phyloP scores from a whole-genome alignment of 2,329 filamentous ascomycete species.

The Curvularia hawaiiensis region DNA sequence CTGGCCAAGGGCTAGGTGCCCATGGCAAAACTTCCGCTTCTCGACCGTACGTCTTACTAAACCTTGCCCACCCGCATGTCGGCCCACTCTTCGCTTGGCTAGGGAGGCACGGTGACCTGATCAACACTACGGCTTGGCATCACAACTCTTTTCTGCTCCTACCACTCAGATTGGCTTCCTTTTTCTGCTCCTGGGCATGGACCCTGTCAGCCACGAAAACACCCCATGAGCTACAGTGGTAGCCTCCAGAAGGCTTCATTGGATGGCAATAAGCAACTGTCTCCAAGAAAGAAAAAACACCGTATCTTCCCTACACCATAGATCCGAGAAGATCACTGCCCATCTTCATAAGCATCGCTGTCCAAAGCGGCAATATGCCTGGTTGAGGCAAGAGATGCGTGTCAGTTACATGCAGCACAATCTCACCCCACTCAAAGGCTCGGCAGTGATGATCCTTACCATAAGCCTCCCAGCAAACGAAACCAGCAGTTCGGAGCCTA shows the following conservation, averaged over 20 bases:
- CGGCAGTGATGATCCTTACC: slow-evolving; percentile 20
- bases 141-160: neutral
- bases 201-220: neutral
- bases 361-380: neutral
- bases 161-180: neutral
- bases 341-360: neutral
- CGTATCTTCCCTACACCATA: neutral
- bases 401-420: slow-evolving; percentile 8
- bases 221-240: neutral
- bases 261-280: neutral
- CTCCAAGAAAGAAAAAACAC: neutral
- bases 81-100: slow-evolving; percentile 11
- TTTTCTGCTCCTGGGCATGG: neutral
- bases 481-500: slow-evolving; percentile 1
- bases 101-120: slow-evolving; percentile 6
- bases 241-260: neutral
- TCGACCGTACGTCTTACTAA: slow-evolving; percentile 5
- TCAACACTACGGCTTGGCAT: neutral
- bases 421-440: slow-evolving; percentile 15
- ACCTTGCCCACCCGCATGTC: neutral
- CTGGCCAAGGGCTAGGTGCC: neutral
- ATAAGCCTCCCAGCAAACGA: slow-evolving; percentile 2
- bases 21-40: slow-evolving; percentile 2
- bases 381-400: slow-evolving; percentile 4
- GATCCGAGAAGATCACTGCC: neutral